These are phyloP conservation scores for Sarocladium oryzae DNA, from an alignment of 2,329 filamentous ascomycete genomes.

Conservation along the genomic window DNA sequence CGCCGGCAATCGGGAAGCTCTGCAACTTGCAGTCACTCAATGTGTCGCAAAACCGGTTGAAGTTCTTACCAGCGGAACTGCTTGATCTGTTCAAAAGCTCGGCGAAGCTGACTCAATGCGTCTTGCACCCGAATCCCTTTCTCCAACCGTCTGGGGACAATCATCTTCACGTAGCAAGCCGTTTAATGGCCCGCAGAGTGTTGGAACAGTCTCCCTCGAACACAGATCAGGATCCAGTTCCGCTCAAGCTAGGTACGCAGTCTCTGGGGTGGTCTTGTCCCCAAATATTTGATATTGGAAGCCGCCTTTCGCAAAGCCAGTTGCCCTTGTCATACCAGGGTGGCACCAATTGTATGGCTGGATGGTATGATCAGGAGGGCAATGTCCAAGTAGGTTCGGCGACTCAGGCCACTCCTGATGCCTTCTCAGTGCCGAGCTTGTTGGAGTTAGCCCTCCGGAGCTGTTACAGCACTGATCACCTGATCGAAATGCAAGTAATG, in stretches of 20 bases:
- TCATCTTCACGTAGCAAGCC: background rate
- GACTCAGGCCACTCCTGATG: background rate
- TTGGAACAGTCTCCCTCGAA: background rate
- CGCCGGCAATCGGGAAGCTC: conserved; percentile 52
- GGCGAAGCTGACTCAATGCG: conserved; percentile 43
- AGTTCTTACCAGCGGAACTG: conserved; percentile 56
- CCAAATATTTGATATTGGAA: conserved; percentile 20
- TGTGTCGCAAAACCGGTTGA: conserved; percentile 56
- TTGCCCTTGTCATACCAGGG: conserved; percentile 13
- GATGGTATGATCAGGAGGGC: background rate
- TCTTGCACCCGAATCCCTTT: conserved; percentile 58
- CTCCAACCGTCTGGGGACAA: conserved; percentile 26
- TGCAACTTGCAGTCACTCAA: conserved; percentile 56
- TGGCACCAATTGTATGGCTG: conserved; percentile 18
- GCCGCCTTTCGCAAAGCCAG: background rate
- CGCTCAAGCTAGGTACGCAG: conserved; percentile 16
- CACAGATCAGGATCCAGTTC: background rate
- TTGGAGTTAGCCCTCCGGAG: conserved; percentile 43
- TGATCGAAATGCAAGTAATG: conserved; percentile 34
- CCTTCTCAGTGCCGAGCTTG: conserved; percentile 36
- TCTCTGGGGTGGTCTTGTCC: conserved; percentile 24
- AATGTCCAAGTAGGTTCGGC: conserved; percentile 6
- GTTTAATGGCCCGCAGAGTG: background rate
- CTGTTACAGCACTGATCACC: conserved; percentile 36
- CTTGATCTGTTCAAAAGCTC: conserved; percentile 44